These are phyloP conservation scores for Dioscorea cayenensis DNA, from an alignment of 116 monocot species.

Conservation along the genomic window DNA sequence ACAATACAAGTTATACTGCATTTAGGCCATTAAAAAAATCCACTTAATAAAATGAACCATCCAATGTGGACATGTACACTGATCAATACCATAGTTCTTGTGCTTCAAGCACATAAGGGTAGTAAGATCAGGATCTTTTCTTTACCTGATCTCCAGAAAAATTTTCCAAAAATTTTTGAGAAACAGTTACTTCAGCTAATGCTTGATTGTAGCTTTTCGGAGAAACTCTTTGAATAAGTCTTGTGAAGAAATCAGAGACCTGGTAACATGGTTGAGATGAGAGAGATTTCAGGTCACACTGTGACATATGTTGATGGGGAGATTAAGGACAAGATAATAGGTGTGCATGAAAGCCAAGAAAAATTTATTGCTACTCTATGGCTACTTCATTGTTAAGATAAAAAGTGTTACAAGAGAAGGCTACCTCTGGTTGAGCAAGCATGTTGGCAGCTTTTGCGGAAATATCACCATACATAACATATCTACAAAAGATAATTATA, in stretches of 20 bases:
- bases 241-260: constrained; percentile 85
- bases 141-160: constrained; percentile 91
- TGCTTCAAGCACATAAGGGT: not conserved
- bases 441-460: constrained; percentile 83
- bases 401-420: not conserved
- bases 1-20: not conserved
- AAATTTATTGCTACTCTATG: not conserved
- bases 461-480: constrained; percentile 79
- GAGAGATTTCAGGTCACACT: not conserved
- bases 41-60: too few species aligned
- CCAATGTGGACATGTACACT: too few species aligned
- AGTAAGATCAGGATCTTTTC: not conserved
- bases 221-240: constrained; percentile 92
- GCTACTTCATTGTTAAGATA: not conserved
- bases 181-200: constrained; percentile 72
- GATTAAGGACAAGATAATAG: not conserved
- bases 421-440: constrained; percentile 82
- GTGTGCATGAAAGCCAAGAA: not conserved
- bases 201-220: constrained; percentile 91
- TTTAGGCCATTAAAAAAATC: too few species aligned
- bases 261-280: constrained; percentile 12
- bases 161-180: constrained; percentile 93
- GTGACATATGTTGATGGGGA: not conserved
- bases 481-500: constrained; percentile 35
- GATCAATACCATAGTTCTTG: too few species aligned